These are phyloP conservation scores for Acer saccharum DNA, from an alignment of 345 rosid species.

Conservation along the genomic window DNA sequence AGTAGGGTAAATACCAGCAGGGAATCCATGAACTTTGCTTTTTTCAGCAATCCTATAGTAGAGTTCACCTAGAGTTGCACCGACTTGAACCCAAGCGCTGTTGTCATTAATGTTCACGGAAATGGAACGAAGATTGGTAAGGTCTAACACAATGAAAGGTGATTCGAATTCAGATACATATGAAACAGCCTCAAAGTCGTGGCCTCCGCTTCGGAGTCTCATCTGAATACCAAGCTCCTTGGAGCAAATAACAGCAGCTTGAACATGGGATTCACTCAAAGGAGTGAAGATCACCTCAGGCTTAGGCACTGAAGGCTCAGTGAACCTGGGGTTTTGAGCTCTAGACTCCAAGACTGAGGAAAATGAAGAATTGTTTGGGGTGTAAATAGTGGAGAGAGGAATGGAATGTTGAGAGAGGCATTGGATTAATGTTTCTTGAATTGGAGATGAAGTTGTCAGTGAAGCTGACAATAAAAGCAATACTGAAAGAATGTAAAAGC, in stretches of 20 bases:
- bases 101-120: not conserved
- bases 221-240: constrained; percentile 45
- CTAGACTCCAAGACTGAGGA: constrained; percentile 40
- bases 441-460: not conserved
- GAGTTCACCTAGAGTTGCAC: not conserved
- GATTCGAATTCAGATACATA: not conserved
- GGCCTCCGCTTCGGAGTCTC: constrained; percentile 22
- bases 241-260: constrained; percentile 34
- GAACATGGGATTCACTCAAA: not conserved
- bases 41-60: not conserved
- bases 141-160: not conserved
- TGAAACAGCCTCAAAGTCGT: not conserved
- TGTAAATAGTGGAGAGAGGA: constrained; percentile 20
- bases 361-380: constrained; percentile 40
- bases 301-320: constrained; percentile 43
- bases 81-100: not conserved
- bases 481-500: not conserved
- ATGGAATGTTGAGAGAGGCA: constrained; percentile 39
- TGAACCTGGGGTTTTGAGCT: constrained; percentile 52
- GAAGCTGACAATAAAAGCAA: not conserved
- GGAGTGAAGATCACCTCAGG: constrained; percentile 31
- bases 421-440: constrained; percentile 24
- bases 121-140: not conserved
- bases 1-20: not conserved
- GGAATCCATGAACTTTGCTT: not conserved